A percentile compares a stretch with the other conserved stretches of the same genome.
Evolutionary conservation across 352 stramenopile genomes (phyloP).

Genomic region (Globisporangium alternatum): DNA sequence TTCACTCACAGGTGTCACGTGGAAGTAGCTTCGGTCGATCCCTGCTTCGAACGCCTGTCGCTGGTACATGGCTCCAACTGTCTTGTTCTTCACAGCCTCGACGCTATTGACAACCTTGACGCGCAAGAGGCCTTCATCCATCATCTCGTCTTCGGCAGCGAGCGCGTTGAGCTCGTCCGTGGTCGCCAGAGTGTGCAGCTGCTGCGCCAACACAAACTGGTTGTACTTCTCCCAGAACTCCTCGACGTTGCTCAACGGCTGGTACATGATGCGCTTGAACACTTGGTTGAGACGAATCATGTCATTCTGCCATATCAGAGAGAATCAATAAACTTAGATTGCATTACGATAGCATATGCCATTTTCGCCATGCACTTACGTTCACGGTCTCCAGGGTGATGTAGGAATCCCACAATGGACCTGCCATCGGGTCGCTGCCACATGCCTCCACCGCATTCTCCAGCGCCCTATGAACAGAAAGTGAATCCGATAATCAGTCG

Average conservation of each 20-base stretch:
- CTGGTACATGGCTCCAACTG: conserved; percentile 52
- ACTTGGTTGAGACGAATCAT: conserved; percentile 78
- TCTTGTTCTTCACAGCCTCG: conserved; percentile 72
- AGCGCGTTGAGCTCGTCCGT: conserved; percentile 59
- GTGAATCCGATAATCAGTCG: conserved; percentile 8
- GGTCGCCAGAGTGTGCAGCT: conserved; percentile 57
- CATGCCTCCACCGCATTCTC: conserved; percentile 56
- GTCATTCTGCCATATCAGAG: conserved; percentile 48
- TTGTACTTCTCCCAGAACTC: conserved; percentile 88
- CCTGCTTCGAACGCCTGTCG: conserved; percentile 70
- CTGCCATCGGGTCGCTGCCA: conserved; percentile 60
- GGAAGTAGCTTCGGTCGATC: conserved; percentile 82
- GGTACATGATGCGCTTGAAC: conserved; percentile 75
- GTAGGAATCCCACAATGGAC: conserved; percentile 74
- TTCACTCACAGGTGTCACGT: conserved; percentile 69
- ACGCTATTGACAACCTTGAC: conserved; percentile 80
- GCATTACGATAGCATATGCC: too few relatives aligned
- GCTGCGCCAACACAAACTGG: conserved; percentile 76
- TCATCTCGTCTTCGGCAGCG: conserved; percentile 51
- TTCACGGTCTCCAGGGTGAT: conserved; percentile 79
- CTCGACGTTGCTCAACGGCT: conserved; percentile 71
- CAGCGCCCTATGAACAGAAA: conserved; percentile 36
- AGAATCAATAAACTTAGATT: neutral
- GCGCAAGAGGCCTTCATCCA: conserved; percentile 78
- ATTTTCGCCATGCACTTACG: conserved; percentile 24